Evolutionary conservation across 2,329 filamentous ascomycete species (phyloP).

Genomic region (Beauveria varroae): DNA sequence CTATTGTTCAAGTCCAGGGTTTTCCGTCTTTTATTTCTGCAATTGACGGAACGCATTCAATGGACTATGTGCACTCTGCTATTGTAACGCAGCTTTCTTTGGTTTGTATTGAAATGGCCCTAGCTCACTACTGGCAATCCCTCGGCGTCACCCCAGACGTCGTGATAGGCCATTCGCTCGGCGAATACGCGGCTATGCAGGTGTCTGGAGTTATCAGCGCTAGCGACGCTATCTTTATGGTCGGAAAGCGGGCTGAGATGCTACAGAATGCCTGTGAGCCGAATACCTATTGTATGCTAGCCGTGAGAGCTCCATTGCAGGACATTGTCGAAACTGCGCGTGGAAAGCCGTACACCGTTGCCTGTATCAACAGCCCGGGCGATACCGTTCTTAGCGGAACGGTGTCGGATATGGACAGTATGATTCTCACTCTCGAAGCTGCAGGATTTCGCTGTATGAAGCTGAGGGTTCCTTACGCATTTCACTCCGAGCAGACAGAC

Average conservation of each 20-base stretch:
- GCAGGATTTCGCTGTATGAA: not conserved
- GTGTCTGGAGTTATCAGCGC: slow-evolving; percentile 56
- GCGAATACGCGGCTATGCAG: slow-evolving; percentile 55
- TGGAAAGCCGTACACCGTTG: not conserved
- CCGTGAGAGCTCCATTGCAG: not conserved
- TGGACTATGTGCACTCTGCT: slow-evolving; percentile 13
- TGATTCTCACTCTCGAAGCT: too few relatives aligned
- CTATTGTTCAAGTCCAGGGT: too few relatives aligned
- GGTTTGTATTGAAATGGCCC: slow-evolving; percentile 32
- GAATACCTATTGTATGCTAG: slow-evolving; percentile 7
- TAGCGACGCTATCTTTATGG: slow-evolving; percentile 53
- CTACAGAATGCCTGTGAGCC: slow-evolving; percentile 31
- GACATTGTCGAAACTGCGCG: not conserved
- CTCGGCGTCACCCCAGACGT: slow-evolving; percentile 33
- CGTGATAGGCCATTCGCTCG: slow-evolving; percentile 47
- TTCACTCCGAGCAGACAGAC: not conserved
- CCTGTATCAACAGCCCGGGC: not conserved
- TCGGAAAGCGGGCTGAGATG: slow-evolving; percentile 50
- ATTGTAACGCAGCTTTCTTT: slow-evolving; percentile 30
- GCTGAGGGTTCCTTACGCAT: not conserved
- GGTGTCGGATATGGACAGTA: not conserved
- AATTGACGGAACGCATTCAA: too few relatives aligned
- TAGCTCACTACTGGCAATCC: slow-evolving; percentile 32
- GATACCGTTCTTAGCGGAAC: slow-evolving; percentile 1
- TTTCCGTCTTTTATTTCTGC: too few relatives aligned